Evolutionary conservation across 1,139 yeast genomes (phyloP), one percentile per base, ranked within the genome.

Genomic region (Suhomyces kunorum): DNA sequence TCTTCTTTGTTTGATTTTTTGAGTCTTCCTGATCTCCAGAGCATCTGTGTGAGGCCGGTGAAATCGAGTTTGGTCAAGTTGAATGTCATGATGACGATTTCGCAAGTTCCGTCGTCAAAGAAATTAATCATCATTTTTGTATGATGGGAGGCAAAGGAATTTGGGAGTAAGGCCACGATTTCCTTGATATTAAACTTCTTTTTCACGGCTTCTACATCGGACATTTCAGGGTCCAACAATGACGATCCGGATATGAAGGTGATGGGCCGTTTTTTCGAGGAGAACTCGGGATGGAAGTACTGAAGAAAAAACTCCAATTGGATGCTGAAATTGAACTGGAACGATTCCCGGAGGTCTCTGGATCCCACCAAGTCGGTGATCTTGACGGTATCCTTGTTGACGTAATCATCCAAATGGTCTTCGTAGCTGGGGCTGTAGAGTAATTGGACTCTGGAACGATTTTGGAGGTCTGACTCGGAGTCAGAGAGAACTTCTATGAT

Each of bases 121-220:
- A 75, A 65, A 52, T 81, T 81, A 12, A 83, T 61, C 72, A 83
- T 79, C 76, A 83, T 65, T 51, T 83, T 83, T 2, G 86, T 71
- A 54, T 83, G 89, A 53, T 83, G 89, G 2, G 83, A 71, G 4
- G 72, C 78, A 32, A 59, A 73, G 24, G 64, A 43, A 34, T 54
- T 54, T 0, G 73, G 70, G 5, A 71, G 45, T 12, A 51, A 47
- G 0, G 72, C 75, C 1, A 56, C 46, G 1, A 69, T 55, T 38
- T 69, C 66, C 4, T 46, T 39, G 3, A 68, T 45, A 36, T 67
- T 63, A 39, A 55, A 65, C 18, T 48, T 51, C 15, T 39, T 22
- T 15, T 46, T 47, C 18, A 59, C 32, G n/a, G 45, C 36, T 1
- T 31, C 31, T 1, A 36, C 40, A 4, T 50, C 57, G 6, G 47